A percentile compares a stretch with the other conserved stretches of the same genome.
These are phyloP conservation scores for Quercus engelmannii DNA, from an alignment of 306 rosid genomes.

Conservation along the genomic window DNA sequence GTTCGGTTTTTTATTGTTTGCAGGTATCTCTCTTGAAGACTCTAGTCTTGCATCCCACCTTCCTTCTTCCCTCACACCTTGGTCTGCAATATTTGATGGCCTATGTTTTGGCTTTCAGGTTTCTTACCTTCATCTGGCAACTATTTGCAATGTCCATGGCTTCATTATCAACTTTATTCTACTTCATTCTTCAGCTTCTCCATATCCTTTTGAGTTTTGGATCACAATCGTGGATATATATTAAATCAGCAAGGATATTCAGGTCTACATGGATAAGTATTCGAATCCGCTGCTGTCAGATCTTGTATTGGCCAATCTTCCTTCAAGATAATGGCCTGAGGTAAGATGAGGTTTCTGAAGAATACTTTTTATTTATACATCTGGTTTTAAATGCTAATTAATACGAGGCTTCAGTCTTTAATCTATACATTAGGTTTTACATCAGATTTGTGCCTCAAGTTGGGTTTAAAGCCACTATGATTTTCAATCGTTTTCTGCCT, in stretches of 20 bases:
- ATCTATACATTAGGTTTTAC: conserved; percentile 9
- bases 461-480: not conserved
- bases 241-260: conserved; percentile 44
- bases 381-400: conserved; percentile 17
- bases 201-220: conserved; percentile 34
- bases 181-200: conserved; percentile 57
- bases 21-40: conserved; percentile 37
- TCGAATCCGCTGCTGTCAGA: conserved; percentile 69
- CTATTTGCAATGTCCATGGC: conserved; percentile 62
- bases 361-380: conserved; percentile 7
- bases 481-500: not conserved
- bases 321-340: conserved; percentile 72
- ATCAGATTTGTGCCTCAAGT: not conserved
- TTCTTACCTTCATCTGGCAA: conserved; percentile 44
- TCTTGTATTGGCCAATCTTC: conserved; percentile 86
- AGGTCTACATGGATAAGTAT: conserved; percentile 57
- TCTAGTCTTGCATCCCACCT: not conserved
- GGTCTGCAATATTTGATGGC: conserved; percentile 26
- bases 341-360: conserved; percentile 38
- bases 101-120: conserved; percentile 52
- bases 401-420: conserved; percentile 6
- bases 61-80: not conserved
- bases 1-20: conserved; percentile 31
- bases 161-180: conserved; percentile 61
- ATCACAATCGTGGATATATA: conserved; percentile 56